Conservation (phyloP, 2,329 filamentous ascomycete species). For the Penicillium corylophilum region DNA sequence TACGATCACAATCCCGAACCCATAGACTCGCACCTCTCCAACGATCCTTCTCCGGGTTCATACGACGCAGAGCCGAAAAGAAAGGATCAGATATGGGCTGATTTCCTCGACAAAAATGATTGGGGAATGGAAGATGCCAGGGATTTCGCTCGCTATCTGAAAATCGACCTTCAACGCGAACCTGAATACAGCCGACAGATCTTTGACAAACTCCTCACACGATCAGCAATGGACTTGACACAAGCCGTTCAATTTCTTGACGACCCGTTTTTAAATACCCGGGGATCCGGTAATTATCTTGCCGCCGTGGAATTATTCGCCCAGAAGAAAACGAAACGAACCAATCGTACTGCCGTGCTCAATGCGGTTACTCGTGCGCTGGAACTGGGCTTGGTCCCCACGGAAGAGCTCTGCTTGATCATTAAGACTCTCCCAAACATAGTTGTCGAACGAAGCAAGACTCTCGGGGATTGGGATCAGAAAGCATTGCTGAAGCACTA, state of each 20-base stretch:
- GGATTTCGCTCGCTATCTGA: conserved; percentile 26
- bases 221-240: conserved; percentile 9
- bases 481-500: conserved; percentile 25
- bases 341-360: conserved; percentile 24
- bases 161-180: conserved; percentile 35
- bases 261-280: conserved; percentile 37
- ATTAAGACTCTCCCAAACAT: conserved; percentile 27
- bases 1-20: conserved; percentile 21
- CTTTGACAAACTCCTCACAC: conserved; percentile 32
- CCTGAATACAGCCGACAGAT: conserved; percentile 37
- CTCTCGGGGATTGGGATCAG: conserved; percentile 13
- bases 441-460: conserved; percentile 15
- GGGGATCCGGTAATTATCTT: conserved; percentile 37
- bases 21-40: conserved; percentile 4
- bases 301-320: conserved; percentile 28
- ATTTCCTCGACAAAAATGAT: conserved; percentile 18
- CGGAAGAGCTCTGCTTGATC: conserved; percentile 34
- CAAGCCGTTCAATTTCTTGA: conserved; percentile 35
- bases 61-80: not conserved
- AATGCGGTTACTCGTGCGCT: conserved; percentile 30
- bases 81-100: conserved; percentile 14
- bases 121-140: conserved; percentile 30
- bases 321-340: conserved; percentile 15
- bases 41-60: not conserved
- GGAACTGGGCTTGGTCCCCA: conserved; percentile 35